Evolutionary conservation across 2,329 filamentous ascomycete genomes (phyloP).

Genomic region (Trichoderma guizhouense): DNA sequence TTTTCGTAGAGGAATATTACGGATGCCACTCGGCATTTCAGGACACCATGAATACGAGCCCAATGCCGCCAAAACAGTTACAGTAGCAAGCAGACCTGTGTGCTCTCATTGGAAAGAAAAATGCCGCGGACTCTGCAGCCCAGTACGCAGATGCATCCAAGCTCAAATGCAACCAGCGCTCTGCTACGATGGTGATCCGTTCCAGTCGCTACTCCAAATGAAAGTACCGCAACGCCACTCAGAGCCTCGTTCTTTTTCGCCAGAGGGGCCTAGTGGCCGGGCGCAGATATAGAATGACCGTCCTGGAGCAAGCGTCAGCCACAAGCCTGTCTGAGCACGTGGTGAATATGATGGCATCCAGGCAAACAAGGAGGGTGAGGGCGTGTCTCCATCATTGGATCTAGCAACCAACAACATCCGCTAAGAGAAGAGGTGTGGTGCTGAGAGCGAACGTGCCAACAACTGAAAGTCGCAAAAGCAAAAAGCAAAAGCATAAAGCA

Average conservation of each 20-base stretch:
- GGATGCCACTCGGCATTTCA: not conserved
- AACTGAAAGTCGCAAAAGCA: not conserved
- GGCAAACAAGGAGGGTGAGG: not conserved
- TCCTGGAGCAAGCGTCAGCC: conserved; percentile 37
- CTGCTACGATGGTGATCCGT: conserved; percentile 22
- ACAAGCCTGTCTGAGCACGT: not conserved
- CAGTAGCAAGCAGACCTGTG: not conserved
- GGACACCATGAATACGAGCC: not conserved
- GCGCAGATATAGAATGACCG: conserved; percentile 62
- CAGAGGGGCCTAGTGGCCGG: conserved; percentile 78
- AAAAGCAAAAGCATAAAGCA: not conserved
- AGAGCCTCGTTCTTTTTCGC: conserved; percentile 77
- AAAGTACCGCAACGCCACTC: conserved; percentile 89
- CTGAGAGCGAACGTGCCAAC: not conserved
- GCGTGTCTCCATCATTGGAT: not conserved
- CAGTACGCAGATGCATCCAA: not conserved
- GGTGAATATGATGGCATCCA: not conserved
- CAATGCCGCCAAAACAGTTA: not conserved
- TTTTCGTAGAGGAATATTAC: not conserved
- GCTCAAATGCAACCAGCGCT: not conserved
- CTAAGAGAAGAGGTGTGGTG: not conserved
- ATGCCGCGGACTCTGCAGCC: not conserved
- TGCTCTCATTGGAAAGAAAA: not conserved
- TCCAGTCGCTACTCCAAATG: conserved; percentile 65
- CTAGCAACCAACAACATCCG: not conserved